Evolutionary conservation across 495 filamentous ascomycete species (phyloP).

Genomic region (Penicillium waksmanii): DNA sequence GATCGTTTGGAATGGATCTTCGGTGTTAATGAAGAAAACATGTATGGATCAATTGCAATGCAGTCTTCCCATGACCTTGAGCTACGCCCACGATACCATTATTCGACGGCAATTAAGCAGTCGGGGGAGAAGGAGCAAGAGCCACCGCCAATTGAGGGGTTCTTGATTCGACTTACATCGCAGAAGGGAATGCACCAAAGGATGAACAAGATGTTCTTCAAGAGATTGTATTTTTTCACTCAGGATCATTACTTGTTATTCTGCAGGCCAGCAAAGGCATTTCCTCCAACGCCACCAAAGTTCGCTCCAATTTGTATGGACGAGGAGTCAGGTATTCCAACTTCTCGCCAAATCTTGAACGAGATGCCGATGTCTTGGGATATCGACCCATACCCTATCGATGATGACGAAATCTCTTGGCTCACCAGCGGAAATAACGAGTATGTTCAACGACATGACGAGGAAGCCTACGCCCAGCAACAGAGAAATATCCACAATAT

Average conservation of each 20-base stretch:
- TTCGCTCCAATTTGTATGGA: conserved; percentile 32
- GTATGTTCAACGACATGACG: conserved; percentile 53
- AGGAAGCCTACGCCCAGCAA: conserved; percentile 64
- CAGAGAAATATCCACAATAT: conserved; percentile 65
- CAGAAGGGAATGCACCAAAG: conserved; percentile 63
- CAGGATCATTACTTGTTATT: conserved; percentile 72
- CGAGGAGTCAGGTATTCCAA: conserved; percentile 52
- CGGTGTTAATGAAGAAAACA: conserved; percentile 69
- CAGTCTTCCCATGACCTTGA: conserved; percentile 74
- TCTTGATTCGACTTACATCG: conserved; percentile 69
- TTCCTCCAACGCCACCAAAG: conserved; percentile 68
- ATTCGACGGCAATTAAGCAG: conserved; percentile 56
- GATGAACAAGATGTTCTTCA: conserved; percentile 69
- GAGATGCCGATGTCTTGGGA: conserved; percentile 65
- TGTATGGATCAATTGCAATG: conserved; percentile 79
- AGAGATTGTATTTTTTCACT: conserved; percentile 70
- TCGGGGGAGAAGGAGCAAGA: conserved; percentile 52
- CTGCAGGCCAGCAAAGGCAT: conserved; percentile 64
- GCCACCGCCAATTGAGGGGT: conserved; percentile 71
- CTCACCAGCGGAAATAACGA: conserved; percentile 49
- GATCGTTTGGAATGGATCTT: conserved; percentile 77
- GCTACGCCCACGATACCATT: conserved; percentile 71
- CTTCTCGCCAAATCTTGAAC: conserved; percentile 58
- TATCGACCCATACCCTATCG: conserved; percentile 64
- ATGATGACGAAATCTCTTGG: conserved; percentile 62